Conservation (phyloP, 2,329 filamentous ascomycete species). For the Beauveria bassiana region DNA sequence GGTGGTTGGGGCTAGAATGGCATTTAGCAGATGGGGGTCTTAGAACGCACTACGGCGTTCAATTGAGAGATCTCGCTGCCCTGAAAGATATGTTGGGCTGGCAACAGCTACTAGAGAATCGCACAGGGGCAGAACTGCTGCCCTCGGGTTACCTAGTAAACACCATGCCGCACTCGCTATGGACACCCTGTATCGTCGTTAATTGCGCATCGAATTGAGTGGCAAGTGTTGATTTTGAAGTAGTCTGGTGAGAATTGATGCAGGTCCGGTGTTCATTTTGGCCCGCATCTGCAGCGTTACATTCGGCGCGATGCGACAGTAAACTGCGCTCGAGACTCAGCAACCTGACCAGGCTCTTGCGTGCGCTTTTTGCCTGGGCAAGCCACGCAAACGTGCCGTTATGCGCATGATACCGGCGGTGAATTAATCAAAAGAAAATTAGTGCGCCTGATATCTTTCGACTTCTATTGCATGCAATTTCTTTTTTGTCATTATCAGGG, state of each 20-base stretch:
- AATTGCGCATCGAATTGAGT: neutral
- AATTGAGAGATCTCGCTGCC: neutral
- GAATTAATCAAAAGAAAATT: neutral
- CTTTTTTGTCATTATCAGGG: neutral
- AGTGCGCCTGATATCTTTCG: neutral
- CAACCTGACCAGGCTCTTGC: neutral
- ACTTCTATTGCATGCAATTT: neutral
- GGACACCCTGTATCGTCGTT: neutral
- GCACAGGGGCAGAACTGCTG: neutral
- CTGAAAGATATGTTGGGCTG: neutral
- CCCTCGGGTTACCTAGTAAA: neutral
- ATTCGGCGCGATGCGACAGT: constrained; percentile 4
- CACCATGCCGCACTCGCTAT: neutral
- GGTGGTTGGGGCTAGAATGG: neutral
- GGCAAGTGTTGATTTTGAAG: neutral
- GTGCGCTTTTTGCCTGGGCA: neutral
- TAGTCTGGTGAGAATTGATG: neutral
- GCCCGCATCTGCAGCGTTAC: constrained; percentile 4
- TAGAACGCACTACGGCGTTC: neutral
- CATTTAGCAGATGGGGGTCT: neutral
- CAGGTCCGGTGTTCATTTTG: constrained; percentile 9
- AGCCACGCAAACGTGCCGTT: neutral
- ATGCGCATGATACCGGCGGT: neutral
- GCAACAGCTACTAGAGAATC: neutral
- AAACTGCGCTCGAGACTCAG: constrained; percentile 3